These are phyloP conservation scores for Colletotrichum navitas DNA, from an alignment of 2,329 filamentous ascomycete species.

Conservation along the genomic window DNA sequence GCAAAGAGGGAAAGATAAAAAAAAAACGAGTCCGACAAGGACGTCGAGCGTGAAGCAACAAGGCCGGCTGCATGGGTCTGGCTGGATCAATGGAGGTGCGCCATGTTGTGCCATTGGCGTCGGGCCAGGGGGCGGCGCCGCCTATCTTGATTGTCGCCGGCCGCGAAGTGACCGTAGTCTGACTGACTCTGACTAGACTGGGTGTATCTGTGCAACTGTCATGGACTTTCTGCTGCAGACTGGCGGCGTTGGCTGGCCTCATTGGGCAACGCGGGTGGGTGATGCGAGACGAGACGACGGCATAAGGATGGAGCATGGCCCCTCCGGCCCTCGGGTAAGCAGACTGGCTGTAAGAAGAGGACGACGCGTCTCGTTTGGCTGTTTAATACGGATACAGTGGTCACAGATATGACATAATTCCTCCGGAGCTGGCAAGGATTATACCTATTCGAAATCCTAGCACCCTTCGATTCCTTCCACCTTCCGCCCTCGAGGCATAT, in stretches of 20 bases:
- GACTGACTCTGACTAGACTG: constrained; percentile 33
- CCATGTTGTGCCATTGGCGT: constrained; percentile 43
- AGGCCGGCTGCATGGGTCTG: constrained; percentile 39
- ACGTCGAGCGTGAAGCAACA: constrained; percentile 38
- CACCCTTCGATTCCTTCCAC: constrained; percentile 21
- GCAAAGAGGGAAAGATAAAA: constrained; percentile 20
- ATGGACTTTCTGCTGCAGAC: constrained; percentile 9
- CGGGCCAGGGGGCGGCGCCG: constrained; percentile 30
- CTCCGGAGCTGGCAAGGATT: constrained; percentile 16
- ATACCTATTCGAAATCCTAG: constrained; percentile 20
- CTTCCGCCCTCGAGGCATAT: background rate
- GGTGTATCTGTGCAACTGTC: background rate
- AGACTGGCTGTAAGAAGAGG: constrained; percentile 24
- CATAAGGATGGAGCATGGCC: constrained; percentile 3
- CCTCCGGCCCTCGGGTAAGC: constrained; percentile 19
- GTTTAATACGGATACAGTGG: constrained; percentile 3
- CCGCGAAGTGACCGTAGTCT: constrained; percentile 17
- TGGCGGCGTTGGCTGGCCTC: constrained; percentile 22
- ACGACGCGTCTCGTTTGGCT: constrained; percentile 21
- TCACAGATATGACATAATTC: constrained; percentile 29
- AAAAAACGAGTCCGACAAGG: constrained; percentile 23
- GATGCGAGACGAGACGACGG: constrained; percentile 25
- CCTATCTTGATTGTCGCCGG: constrained; percentile 39
- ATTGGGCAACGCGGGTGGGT: constrained; percentile 27
- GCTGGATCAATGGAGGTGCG: constrained; percentile 39